Evolutionary conservation across 1,139 yeast genomes (phyloP).

Genomic region (Kazachstania sp.): DNA sequence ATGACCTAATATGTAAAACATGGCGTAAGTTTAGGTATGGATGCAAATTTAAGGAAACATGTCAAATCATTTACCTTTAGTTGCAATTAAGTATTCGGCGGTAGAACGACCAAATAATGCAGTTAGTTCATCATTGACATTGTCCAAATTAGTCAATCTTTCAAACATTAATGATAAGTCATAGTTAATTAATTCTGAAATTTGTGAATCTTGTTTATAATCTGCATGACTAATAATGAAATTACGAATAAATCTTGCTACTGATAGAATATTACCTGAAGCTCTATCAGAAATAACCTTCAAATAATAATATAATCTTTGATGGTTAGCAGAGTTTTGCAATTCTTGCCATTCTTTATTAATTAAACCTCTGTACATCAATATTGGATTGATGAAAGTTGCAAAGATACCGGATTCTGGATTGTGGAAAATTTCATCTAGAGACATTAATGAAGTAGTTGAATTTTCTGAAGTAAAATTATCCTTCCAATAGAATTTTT

Average conservation of each 20-base stretch:
- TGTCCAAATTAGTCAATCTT: constrained; percentile 31
- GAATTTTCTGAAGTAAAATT: constrained; percentile 32
- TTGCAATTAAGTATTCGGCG: constrained; percentile 23
- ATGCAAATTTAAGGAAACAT: too few relatives aligned
- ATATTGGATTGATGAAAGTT: constrained; percentile 29
- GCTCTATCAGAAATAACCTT: constrained; percentile 71
- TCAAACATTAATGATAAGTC: constrained; percentile 51
- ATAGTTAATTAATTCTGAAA: constrained; percentile 56
- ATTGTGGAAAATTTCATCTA: constrained; percentile 77
- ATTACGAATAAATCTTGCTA: constrained; percentile 68
- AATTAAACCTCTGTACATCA: constrained; percentile 21
- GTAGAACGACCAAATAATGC: constrained; percentile 33
- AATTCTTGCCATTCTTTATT: constrained; percentile 25
- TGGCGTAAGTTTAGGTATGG: too few relatives aligned
- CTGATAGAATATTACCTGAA: constrained; percentile 65
- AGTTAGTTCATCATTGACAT: constrained; percentile 20
- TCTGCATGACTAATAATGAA: constrained; percentile 52
- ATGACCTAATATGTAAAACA: too few relatives aligned
- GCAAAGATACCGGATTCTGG: constrained; percentile 43
- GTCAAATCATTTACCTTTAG: neutral
- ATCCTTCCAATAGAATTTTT: constrained; percentile 63
- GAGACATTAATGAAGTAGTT: constrained; percentile 33
- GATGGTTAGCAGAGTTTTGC: constrained; percentile 29
- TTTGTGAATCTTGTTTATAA: constrained; percentile 70
- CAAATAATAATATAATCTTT: constrained; percentile 46